Evolutionary conservation across 1,139 yeast genomes (phyloP), one percentile per base, ranked within the genome.

Genomic region (Yarrowia galli): DNA sequence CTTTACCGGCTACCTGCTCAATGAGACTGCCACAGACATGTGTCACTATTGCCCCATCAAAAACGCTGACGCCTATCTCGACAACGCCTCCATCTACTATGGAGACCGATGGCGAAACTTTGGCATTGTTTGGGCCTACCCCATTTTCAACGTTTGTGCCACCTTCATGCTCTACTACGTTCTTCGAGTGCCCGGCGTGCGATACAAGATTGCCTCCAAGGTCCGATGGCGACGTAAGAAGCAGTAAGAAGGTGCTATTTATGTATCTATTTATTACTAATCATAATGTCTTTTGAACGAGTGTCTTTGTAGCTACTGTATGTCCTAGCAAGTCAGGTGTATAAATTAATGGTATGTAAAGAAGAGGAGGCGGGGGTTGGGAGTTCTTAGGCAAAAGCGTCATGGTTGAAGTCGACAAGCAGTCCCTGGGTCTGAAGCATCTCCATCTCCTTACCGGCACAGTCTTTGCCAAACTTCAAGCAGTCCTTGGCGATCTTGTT

Each of bases 91-190:
- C 69, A 80, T 82, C 69, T 75, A 77, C 35, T 82, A 82, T 75
- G 70, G 71, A 25, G 76, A 83, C 73, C 80, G 85, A 73, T 87
- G 91, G 91, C 84, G 92, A 80, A 87, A 88, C 73, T 70, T 88
- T 69, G 92, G 92, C 28, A 80, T 89, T 70, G 80, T 81, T 71
- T 84, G 84, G 79, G 88, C 79, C 18, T 89, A 84, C 74, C 80
- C 86, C 70, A 68, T 79, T 40, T 87, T 87, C 80, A 88, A 89
- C 74, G 48, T 86, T 23, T 69, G 77, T 66, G 84, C 82, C 5
- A 81, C 84, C 84, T 73, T 84, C 68, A 69, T 70, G 5, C 71
- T 80, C 22, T 84, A 82, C 74, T 84, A 81, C 71, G 15, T 82
- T 10, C 75, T 83, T 68, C 73, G 82, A 69, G 80, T 73, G 69